Conservation (phyloP, 805 yeast species). For the Barnettozyma botsteinii region DNA sequence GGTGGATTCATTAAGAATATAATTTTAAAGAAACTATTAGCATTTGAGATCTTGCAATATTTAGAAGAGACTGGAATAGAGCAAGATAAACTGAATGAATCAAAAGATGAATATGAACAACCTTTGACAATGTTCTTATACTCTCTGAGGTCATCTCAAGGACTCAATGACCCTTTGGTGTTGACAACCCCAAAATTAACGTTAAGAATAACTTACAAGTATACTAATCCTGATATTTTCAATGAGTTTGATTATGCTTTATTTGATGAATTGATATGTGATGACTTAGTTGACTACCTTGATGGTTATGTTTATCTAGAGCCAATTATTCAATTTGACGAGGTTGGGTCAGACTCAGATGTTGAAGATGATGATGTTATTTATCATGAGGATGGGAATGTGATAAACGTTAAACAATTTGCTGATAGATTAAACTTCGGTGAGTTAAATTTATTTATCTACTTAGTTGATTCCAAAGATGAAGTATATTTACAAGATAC, state of each 20-base stretch:
- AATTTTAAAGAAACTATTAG: slow-evolving; percentile 1
- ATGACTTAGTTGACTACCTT: background rate
- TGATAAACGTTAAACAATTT: background rate
- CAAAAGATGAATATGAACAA: background rate
- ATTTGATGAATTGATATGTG: background rate
- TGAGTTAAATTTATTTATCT: background rate
- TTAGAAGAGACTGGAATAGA: background rate
- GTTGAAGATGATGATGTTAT: background rate
- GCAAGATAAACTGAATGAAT: background rate
- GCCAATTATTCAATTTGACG: background rate
- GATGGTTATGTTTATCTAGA: background rate
- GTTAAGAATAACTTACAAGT: background rate
- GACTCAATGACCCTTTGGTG: background rate
- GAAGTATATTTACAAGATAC: background rate
- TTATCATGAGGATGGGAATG: background rate
- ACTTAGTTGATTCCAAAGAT: background rate
- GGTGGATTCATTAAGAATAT: slow-evolving; percentile 3
- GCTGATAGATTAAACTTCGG: background rate
- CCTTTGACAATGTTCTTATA: background rate
- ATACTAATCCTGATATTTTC: background rate
- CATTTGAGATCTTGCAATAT: slow-evolving; percentile 5
- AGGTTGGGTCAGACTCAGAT: background rate
- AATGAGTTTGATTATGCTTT: background rate
- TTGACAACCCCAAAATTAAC: background rate
- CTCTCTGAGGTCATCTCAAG: background rate